A percentile compares a stretch with the other conserved stretches of the same genome.
phyloP scores from a whole-genome alignment of 2,329 filamentous ascomycete genomes.

The Ilyonectria destructans region DNA sequence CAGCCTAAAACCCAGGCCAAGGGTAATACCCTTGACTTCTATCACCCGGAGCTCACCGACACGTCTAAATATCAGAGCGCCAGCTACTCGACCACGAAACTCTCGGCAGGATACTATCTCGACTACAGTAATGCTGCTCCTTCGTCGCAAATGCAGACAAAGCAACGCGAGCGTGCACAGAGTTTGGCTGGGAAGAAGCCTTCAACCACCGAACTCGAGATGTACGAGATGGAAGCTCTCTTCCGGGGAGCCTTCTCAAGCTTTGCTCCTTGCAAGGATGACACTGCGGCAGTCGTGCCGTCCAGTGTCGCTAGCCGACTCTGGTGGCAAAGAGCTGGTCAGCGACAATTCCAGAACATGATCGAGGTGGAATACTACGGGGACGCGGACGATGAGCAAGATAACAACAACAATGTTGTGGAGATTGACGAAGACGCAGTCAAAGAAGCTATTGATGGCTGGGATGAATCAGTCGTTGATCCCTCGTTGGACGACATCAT shows the following conservation, averaged over 20 bases:
- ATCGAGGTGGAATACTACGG: constrained; percentile 69
- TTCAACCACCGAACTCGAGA: constrained; percentile 69
- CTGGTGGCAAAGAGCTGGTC: constrained; percentile 84
- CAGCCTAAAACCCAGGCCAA: constrained; percentile 80
- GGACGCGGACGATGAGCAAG: constrained; percentile 57
- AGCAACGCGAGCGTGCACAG: constrained; percentile 80
- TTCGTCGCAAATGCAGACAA: constrained; percentile 70
- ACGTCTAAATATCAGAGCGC: constrained; percentile 69
- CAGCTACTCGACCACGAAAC: constrained; percentile 77
- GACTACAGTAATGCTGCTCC: constrained; percentile 77
- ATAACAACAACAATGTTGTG: constrained; percentile 51
- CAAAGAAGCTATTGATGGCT: constrained; percentile 70
- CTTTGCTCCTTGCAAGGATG: constrained; percentile 84
- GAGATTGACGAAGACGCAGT: constrained; percentile 69
- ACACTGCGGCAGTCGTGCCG: constrained; percentile 79
- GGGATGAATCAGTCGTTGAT: constrained; percentile 72
- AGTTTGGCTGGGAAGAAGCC: constrained; percentile 76
- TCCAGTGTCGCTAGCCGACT: constrained; percentile 78
- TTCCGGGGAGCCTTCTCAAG: constrained; percentile 86
- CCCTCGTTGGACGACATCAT: constrained; percentile 70
- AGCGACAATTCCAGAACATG: constrained; percentile 76
- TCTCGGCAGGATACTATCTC: constrained; percentile 80
- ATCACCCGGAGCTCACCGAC: constrained; percentile 69
- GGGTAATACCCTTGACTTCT: constrained; percentile 69
- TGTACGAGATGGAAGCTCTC: constrained; percentile 80